Conservation (phyloP, 2,329 filamentous ascomycete species). For the Colletotrichum orchidophilum region DNA sequence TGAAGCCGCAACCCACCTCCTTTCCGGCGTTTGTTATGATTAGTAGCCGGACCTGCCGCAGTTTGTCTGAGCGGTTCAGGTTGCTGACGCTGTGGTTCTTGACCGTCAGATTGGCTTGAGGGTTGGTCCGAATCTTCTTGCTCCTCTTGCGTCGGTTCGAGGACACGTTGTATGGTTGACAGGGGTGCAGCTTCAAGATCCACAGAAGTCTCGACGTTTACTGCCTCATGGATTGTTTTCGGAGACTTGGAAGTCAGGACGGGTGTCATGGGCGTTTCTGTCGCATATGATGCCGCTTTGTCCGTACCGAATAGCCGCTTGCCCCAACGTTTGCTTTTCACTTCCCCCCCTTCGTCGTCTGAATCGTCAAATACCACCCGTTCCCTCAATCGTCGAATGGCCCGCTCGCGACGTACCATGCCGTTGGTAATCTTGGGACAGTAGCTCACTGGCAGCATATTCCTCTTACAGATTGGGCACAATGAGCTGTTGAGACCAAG, state of each 20-base stretch:
- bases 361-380: conserved; percentile 56
- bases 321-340: conserved; percentile 47
- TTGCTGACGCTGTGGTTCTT: neutral
- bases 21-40: conserved; percentile 20
- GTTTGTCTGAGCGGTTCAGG: conserved; percentile 5
- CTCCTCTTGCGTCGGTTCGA: conserved; percentile 32
- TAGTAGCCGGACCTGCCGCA: neutral
- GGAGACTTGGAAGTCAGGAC: conserved; percentile 21
- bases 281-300: conserved; percentile 17
- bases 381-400: conserved; percentile 69
- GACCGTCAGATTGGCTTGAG: conserved; percentile 9
- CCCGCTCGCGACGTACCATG: conserved; percentile 85
- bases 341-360: conserved; percentile 43
- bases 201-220: neutral
- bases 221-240: conserved; percentile 8
- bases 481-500: conserved; percentile 81
- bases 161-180: conserved; percentile 5
- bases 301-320: conserved; percentile 45
- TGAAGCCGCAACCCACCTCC: conserved; percentile 22
- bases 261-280: conserved; percentile 30
- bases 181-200: conserved; percentile 10
- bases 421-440: conserved; percentile 80
- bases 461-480: conserved; percentile 91
- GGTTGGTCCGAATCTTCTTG: conserved; percentile 27
- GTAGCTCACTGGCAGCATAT: conserved; percentile 75